Evolutionary conservation across 352 stramenopile species (phyloP).

Genomic region (Globisporangium spiculum): DNA sequence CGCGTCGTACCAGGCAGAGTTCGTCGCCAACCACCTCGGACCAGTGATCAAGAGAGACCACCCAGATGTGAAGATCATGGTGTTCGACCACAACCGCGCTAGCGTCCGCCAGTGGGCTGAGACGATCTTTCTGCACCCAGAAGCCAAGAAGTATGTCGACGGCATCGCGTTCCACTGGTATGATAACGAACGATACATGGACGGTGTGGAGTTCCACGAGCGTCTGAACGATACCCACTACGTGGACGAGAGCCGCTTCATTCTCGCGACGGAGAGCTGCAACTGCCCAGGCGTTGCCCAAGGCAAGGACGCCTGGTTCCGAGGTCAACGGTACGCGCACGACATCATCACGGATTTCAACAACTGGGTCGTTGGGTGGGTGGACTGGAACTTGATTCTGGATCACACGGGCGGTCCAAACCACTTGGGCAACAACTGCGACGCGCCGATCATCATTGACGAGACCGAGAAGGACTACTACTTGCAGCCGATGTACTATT

Average conservation of each 20-base stretch:
- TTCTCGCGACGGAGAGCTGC: slow-evolving; percentile 70
- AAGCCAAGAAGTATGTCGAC: slow-evolving; percentile 74
- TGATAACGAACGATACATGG: slow-evolving; percentile 55
- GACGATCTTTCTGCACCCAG: slow-evolving; percentile 64
- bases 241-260: slow-evolving; percentile 55
- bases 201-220: slow-evolving; percentile 69
- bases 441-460: slow-evolving; percentile 77
- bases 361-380: slow-evolving; percentile 85
- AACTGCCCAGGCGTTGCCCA: slow-evolving; percentile 70
- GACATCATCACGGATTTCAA: slow-evolving; percentile 91
- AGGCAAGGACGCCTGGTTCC: slow-evolving; percentile 71
- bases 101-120: slow-evolving; percentile 68
- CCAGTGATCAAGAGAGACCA: slow-evolving; percentile 82
- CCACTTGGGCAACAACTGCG: slow-evolving; percentile 77
- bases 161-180: slow-evolving; percentile 93
- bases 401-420: slow-evolving; percentile 88
- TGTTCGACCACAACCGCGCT: slow-evolving; percentile 91
- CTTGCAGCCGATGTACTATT: slow-evolving; percentile 90
- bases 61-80: slow-evolving; percentile 88
- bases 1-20: slow-evolving; percentile 57
- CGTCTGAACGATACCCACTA: slow-evolving; percentile 74
- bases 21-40: slow-evolving; percentile 84
- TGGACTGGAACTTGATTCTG: slow-evolving; percentile 93
- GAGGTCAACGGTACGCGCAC: slow-evolving; percentile 84
- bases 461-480: slow-evolving; percentile 62